Base-by-base conservation (phyloP, 345 rosid species). In the Pugionium dolabratum region DNA sequence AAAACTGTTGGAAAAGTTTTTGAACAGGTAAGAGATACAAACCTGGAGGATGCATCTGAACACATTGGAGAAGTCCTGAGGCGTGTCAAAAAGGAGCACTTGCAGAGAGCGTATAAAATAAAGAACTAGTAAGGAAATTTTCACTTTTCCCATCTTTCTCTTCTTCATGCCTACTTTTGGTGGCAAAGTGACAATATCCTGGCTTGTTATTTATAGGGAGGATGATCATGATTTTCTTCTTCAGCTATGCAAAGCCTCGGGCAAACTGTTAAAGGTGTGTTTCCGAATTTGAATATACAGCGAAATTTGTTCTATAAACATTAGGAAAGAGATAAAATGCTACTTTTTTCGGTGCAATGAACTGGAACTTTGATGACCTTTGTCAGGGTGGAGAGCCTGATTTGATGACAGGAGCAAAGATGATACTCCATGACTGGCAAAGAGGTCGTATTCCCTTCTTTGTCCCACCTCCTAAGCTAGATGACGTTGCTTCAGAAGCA, bases 351-450 rank as follows among this genome's bases (percentile, higher is more conserved):
- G 26, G 1, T 2, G 61, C 32, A 51, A 31, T 32, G 42, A 51
- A 26, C 5, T 10, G 7, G 27, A 51, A 52, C 28, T 11, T 18
- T 61, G 37, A 36, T 35, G 10, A 61, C 37, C 1, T 6, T 69
- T 4, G 34, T 60, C 76, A 91, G 96, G 98, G 95, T 37, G 98
- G 96, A 37, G 98, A 92, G 78, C 96, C 95, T 39, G 96, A 92
- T 70, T 63, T 80, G 64, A 85, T 66, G 68, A 90, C 98, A 2
- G 97, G 81, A 7, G 95, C 95, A 1, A 92, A 89, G 85, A 92
- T 89, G 98, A 67, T 92, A 45, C 97, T 92, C 37, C 98, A 92
- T 48, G 98, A 92, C 77, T 87, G 98, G 97, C 98, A 92, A 77
- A 84, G 98, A 64, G 98, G 98, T 29, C 83, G 48, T 54, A 87